Conservation (phyloP, 176 grass and related monocot species). For the Juncus inflexus region DNA sequence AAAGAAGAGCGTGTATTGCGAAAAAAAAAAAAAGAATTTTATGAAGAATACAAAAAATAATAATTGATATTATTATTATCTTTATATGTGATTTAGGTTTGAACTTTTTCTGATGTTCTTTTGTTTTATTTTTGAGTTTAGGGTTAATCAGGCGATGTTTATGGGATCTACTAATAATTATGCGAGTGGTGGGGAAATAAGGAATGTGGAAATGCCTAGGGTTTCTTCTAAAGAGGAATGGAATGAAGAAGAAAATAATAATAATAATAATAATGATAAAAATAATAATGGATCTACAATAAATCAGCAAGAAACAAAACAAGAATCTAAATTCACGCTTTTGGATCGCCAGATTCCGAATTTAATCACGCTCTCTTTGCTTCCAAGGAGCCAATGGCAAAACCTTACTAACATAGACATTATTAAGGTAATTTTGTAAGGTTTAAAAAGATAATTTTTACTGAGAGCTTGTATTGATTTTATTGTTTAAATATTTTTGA, state of each 20-base stretch:
- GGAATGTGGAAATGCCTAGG: conserved; percentile 61
- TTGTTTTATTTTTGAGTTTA: conserved; percentile 30
- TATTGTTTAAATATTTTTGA: conserved; percentile 6
- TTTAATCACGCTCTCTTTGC: conserved; percentile 89
- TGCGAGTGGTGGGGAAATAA: conserved; percentile 58
- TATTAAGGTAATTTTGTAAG: conserved; percentile 62
- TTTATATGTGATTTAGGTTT: conserved; percentile 31
- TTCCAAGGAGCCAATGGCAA: conserved; percentile 98
- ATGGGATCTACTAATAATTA: conserved; percentile 57
- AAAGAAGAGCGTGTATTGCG: too few species aligned
- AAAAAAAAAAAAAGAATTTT: too few species aligned
- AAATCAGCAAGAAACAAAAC: conserved; percentile 35
- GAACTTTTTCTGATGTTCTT: conserved; percentile 12
- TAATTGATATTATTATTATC: neutral
- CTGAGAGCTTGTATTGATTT: neutral
- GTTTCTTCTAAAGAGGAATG: conserved; percentile 51
- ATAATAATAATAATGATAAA: conserved; percentile 34
- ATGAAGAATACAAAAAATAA: too few species aligned
- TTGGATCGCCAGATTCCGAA: conserved; percentile 71
- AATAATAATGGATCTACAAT: conserved; percentile 25
- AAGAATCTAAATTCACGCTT: conserved; percentile 35
- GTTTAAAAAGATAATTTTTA: neutral
- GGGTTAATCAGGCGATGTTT: conserved; percentile 93
- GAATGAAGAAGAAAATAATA: conserved; percentile 36
- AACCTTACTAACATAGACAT: conserved; percentile 92